Base-by-base conservation (phyloP, 2,329 filamentous ascomycete species). In the Ceratocystis eucalypticola region DNA sequence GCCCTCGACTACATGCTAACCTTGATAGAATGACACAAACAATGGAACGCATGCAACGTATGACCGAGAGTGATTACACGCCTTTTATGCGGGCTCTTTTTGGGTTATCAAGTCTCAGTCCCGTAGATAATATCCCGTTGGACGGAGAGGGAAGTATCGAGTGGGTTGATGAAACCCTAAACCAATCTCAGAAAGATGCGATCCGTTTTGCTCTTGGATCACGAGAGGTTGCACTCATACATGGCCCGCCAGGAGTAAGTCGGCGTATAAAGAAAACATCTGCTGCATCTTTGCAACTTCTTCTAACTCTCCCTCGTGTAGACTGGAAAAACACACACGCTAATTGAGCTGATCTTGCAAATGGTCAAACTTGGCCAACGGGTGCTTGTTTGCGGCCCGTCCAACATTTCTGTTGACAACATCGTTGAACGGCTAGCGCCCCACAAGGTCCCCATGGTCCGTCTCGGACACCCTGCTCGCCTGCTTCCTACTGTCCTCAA, bases 351-450 rank as follows among this genome's bases (percentile, higher is more conserved):
- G 12, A 96, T 99, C 68, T 80, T 95, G n/a, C 94, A 99, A 73
- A 79, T 97, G 71, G 79, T 95, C 65, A 87, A 86, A 72, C 83
- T 84, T 28, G 82, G 85, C 44, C 81, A 87, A 65, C 84, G 91
- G 1, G 80, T 97, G 10, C 80, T 97, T 1, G 93, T 97, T n/a
- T 97, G 94, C 72, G 94, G 93, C 0, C 94, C 94, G 0, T 96
- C 91, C 37, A 99, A 99, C 74, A 92, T 99, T 71, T 94, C 91
- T 0, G 94, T 99, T 0, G 94, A 99, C 80, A 99, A 99, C 73
- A 96, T 99, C 67, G 92, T 96, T 7, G 94, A 99, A 76, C 86
- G 94, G 6, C 82, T 97, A 1, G 85, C 91, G 1, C 85, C 89
- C 0, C 88, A 92, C 74, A 91, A 91, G 72, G 81, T 96, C 1